phyloP scores from a whole-genome alignment of 2,329 filamentous ascomycete species.

The Thermothelomyces thermophilus region DNA sequence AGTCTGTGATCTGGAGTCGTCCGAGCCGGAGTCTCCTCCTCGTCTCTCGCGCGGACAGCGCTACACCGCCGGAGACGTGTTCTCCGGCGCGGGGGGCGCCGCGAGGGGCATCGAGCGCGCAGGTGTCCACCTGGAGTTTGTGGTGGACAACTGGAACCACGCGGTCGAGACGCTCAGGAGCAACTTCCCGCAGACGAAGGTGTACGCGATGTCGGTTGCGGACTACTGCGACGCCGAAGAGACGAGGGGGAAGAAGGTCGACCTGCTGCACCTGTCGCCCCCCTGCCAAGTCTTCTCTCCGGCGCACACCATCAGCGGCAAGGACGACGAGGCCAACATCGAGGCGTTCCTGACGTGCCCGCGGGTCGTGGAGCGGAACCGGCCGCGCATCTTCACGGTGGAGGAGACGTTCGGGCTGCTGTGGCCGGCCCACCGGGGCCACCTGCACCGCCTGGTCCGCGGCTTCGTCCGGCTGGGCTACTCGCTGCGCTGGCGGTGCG shows the following conservation, averaged over 20 bases:
- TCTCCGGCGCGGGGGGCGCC: slow-evolving; percentile 66
- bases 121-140: slow-evolving; percentile 54
- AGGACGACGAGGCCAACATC: slow-evolving; percentile 61
- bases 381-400: slow-evolving; percentile 65
- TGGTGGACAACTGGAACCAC: slow-evolving; percentile 54
- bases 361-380: slow-evolving; percentile 48
- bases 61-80: slow-evolving; percentile 66
- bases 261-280: slow-evolving; percentile 68
- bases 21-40: not conserved
- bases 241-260: slow-evolving; percentile 39
- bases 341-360: slow-evolving; percentile 50
- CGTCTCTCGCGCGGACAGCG: slow-evolving; percentile 32
- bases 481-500: slow-evolving; percentile 61
- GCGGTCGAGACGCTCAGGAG: slow-evolving; percentile 51
- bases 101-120: slow-evolving; percentile 55
- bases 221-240: slow-evolving; percentile 39
- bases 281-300: slow-evolving; percentile 73
- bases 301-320: slow-evolving; percentile 55
- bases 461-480: slow-evolving; percentile 61
- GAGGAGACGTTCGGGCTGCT: slow-evolving; percentile 72
- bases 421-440: slow-evolving; percentile 43
- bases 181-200: slow-evolving; percentile 49
- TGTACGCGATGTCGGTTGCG: slow-evolving; percentile 43
- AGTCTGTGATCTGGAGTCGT: slow-evolving; percentile 24
- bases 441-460: slow-evolving; percentile 54